Conservation (phyloP, 768 basidiomycete genomes). For the Naganishia antarctica region DNA sequence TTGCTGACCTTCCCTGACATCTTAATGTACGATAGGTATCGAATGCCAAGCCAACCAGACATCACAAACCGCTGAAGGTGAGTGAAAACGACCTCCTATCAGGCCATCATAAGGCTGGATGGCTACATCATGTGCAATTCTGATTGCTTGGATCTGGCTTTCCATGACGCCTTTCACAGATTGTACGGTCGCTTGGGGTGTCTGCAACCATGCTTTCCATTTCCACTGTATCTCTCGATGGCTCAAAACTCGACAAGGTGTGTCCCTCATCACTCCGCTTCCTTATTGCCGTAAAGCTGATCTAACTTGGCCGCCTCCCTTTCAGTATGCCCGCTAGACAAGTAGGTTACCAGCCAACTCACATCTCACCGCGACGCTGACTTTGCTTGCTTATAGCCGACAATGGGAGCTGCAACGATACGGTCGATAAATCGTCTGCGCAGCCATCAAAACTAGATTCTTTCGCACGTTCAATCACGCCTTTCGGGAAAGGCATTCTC, state of each 20-base stretch:
- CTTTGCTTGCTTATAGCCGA: conserved; percentile 34
- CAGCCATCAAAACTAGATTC: not conserved
- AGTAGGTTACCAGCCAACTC: no score
- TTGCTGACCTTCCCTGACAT: not conserved
- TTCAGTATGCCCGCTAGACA: conserved; percentile 50
- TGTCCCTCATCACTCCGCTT: conserved; percentile 20
- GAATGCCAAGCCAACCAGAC: conserved; percentile 99
- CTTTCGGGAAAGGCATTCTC: not conserved
- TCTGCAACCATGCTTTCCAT: conserved; percentile 99
- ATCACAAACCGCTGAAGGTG: conserved; percentile 50
- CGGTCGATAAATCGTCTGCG: conserved; percentile 37
- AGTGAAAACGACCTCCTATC: not conserved
- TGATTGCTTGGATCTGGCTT: no score
- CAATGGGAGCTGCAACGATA: conserved; percentile 50
- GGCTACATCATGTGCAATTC: conserved; percentile 54
- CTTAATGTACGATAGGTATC: conserved; percentile 76
- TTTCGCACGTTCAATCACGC: no score
- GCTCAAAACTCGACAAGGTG: conserved; percentile 72
- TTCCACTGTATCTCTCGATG: conserved; percentile 99
- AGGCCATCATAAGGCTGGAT: conserved; percentile 40
- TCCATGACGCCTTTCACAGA: not conserved
- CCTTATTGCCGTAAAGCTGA: not conserved
- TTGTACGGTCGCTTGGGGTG: conserved; percentile 92
- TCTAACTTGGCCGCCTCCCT: not conserved
- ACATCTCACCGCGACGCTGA: no score